Percentiles rank a stretch among this genome's conserved stretches.
Evolutionary conservation across 2,329 filamentous ascomycete species (phyloP).

Genomic region (Xylaria sp.): DNA sequence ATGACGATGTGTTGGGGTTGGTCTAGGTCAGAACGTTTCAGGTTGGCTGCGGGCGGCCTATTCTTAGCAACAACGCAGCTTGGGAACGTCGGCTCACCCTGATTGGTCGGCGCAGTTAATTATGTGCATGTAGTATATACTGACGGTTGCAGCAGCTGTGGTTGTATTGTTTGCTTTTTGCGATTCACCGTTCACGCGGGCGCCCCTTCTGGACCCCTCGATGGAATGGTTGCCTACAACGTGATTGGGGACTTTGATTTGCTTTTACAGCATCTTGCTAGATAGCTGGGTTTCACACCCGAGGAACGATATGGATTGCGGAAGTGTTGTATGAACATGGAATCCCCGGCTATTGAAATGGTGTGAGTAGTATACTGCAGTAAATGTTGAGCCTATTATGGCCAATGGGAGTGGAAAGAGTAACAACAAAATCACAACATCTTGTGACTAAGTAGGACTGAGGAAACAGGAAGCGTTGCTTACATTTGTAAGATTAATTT

Average conservation of each 20-base stretch:
- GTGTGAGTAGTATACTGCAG: not conserved
- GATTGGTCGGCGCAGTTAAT: not conserved
- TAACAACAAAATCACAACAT: not conserved
- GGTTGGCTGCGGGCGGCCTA: constrained; percentile 20
- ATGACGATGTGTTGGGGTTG: constrained; percentile 9
- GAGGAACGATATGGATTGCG: constrained; percentile 8
- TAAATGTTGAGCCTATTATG: not conserved
- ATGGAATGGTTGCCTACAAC: not conserved
- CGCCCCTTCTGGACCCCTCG: not conserved
- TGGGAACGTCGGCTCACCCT: not conserved
- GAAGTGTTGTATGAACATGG: constrained; percentile 15
- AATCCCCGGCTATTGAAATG: constrained; percentile 11
- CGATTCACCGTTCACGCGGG: constrained; percentile 6
- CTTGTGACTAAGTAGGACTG: not conserved
- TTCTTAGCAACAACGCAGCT: constrained; percentile 29
- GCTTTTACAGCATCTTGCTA: not conserved
- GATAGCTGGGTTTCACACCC: constrained; percentile 8
- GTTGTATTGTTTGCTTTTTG: constrained; percentile 11
- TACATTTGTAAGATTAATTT: constrained; percentile 6
- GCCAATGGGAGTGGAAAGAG: not conserved
- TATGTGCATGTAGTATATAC: not conserved
- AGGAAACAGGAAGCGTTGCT: not conserved
- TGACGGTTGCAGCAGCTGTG: constrained; percentile 13
- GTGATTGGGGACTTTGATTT: constrained; percentile 1
- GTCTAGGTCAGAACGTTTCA: constrained; percentile 30